Evolutionary conservation across 1,284 basidiomycete genomes (phyloP).

Genomic region (Baeospora myosura): DNA sequence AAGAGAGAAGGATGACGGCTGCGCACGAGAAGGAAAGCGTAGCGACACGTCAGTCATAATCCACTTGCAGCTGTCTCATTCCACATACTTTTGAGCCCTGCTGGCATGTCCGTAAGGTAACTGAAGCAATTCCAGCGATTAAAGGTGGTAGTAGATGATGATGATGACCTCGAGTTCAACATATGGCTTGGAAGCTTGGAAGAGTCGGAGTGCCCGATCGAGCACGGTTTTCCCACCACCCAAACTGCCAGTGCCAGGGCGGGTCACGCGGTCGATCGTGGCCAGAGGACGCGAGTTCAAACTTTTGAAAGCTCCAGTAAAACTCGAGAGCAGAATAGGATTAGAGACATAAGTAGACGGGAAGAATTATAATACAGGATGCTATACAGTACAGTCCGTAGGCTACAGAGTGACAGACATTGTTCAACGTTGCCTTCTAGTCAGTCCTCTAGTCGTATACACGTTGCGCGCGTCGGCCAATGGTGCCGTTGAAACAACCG

Average conservation of each 20-base stretch:
- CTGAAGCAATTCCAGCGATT: background rate
- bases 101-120: slow-evolving; percentile 38
- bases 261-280: background rate
- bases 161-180: too few species aligned
- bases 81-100: slow-evolving; percentile 37
- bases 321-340: too few species aligned
- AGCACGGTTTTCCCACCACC: background rate
- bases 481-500: slow-evolving; percentile 6
- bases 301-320: too few species aligned
- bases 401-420: too few species aligned
- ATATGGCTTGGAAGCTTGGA: too few species aligned
- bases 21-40: slow-evolving; percentile 3
- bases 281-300: too few species aligned
- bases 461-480: slow-evolving; percentile 12
- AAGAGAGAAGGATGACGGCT: slow-evolving; percentile 93
- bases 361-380: too few species aligned
- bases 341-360: too few species aligned
- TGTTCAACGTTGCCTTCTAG: too few species aligned
- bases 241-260: too few species aligned
- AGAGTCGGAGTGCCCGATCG: background rate
- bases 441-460: slow-evolving; percentile 12
- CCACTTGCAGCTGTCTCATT: background rate
- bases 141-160: too few species aligned
- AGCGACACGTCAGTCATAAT: slow-evolving; percentile 4
- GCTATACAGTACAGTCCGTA: too few species aligned